Conservation (phyloP, 2,329 filamentous ascomycete species). For the Penicillium sp. region DNA sequence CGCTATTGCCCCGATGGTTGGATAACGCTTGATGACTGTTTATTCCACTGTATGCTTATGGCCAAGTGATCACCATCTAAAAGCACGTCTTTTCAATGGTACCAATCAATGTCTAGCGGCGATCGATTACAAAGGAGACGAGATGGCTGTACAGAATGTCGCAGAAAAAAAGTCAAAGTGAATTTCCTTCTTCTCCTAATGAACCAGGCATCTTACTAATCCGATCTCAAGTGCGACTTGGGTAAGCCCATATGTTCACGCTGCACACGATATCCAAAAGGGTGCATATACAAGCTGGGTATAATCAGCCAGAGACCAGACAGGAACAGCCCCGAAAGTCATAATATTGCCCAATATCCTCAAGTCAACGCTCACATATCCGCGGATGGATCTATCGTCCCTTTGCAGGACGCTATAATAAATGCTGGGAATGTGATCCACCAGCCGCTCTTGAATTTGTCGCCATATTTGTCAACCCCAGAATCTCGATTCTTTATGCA, state of each 20-base stretch:
- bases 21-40: not conserved
- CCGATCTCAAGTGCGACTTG: conserved; percentile 25
- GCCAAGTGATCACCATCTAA: not conserved
- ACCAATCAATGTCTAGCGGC: not conserved
- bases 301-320: conserved; percentile 16
- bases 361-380: not conserved
- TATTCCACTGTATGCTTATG: not conserved
- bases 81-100: not conserved
- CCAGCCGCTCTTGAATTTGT: conserved; percentile 17
- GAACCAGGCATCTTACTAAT: not conserved
- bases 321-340: not conserved
- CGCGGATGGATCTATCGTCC: not conserved
- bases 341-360: not conserved
- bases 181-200: not conserved
- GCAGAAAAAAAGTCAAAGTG: conserved; percentile 32
- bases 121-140: conserved; percentile 18
- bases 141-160: conserved; percentile 32
- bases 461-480: conserved; percentile 17
- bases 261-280: conserved; percentile 25
- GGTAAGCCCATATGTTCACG: conserved; percentile 25
- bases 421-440: not conserved
- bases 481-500: conserved; percentile 30
- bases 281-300: conserved; percentile 25
- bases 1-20: not conserved
- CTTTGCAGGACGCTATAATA: not conserved